Evolutionary conservation across 1,284 basidiomycete species (phyloP), one percentile per base, ranked within the genome.

Genomic region (Earliella scabrosa): DNA sequence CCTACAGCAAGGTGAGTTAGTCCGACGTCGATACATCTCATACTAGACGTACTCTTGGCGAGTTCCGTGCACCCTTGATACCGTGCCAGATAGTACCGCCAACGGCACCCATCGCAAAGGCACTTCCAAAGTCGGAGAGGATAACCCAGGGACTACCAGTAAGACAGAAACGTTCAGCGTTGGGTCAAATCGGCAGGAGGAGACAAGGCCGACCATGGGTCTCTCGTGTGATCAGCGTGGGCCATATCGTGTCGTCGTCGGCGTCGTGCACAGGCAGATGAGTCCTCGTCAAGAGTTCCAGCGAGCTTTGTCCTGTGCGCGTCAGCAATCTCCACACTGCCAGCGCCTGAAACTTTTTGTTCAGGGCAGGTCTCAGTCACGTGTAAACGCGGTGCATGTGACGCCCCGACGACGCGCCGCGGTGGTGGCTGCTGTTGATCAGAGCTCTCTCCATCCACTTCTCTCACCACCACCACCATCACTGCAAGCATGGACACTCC

Each of bases 51-150:
- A 96, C 95, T 72, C 90, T 83, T 56, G 97, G 97, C 59, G 95
- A 97, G 76, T 98, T 99, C 66, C 97, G 84, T 16, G 96, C 95
- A 58, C 97, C 97, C 77, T 99, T 99, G 71, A 98, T 96, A 64
- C 95, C 95, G 77, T 99, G 96, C 97, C 97, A 99, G 71, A 99
- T 95, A 64, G 93, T 95, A 67, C 97, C 95, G 66, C 95, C 95
- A 47, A 97, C 87, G 21, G 93, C 93, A 71, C 94, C 95, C 95
- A 97, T 97, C 32, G 94, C 86, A 71, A 95, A 97, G 18, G 95
- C 96, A 65, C 95, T 96, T 64, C 97, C 97, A 74, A 97, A 97
- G 79, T 99, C 97, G 79, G 95, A 98, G 64, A 99, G 88, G 73
- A 99, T 94, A 54, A 98, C 97, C 92, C 94, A 98, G 66, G 97